A percentile compares a stretch with the other conserved stretches of the same genome.
Evolutionary conservation across 441 rosid genomes (phyloP).

Genomic region (Gossypium davidsonii): DNA sequence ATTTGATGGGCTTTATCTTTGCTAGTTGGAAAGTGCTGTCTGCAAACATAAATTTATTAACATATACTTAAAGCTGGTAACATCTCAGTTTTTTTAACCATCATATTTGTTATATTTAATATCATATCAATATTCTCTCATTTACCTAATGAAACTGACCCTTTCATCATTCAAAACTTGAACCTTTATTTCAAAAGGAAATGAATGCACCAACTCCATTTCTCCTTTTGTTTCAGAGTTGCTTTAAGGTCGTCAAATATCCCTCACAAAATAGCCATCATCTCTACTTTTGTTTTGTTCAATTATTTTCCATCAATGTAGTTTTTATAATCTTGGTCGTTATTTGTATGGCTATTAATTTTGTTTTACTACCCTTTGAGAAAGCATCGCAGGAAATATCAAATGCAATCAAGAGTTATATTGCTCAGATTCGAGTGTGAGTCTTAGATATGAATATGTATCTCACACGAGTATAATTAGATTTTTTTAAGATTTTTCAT

Average conservation of each 20-base stretch:
- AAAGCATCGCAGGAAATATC: background rate
- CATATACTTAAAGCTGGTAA: background rate
- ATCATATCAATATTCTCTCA: background rate
- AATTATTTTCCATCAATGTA: background rate
- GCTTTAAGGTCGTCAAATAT: background rate
- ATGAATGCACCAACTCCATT: background rate
- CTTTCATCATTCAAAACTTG: background rate
- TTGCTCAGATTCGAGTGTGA: no score
- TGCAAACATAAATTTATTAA: background rate
- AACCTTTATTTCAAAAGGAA: background rate
- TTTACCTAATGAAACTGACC: background rate
- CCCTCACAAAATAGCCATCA: background rate
- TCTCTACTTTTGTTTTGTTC: background rate
- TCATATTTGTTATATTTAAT: background rate
- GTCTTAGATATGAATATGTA: no score
- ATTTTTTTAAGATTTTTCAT: no score
- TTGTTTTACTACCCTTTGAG: background rate
- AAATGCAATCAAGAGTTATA: no score
- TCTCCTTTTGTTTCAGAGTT: background rate
- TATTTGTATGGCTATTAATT: background rate
- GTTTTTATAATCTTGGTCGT: background rate
- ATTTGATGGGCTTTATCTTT: background rate
- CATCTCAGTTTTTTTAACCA: background rate
- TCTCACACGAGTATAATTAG: no score
- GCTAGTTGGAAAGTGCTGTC: background rate